Base-by-base conservation (phyloP, 2,329 filamentous ascomycete genomes). In the Fusarium scirpi region DNA sequence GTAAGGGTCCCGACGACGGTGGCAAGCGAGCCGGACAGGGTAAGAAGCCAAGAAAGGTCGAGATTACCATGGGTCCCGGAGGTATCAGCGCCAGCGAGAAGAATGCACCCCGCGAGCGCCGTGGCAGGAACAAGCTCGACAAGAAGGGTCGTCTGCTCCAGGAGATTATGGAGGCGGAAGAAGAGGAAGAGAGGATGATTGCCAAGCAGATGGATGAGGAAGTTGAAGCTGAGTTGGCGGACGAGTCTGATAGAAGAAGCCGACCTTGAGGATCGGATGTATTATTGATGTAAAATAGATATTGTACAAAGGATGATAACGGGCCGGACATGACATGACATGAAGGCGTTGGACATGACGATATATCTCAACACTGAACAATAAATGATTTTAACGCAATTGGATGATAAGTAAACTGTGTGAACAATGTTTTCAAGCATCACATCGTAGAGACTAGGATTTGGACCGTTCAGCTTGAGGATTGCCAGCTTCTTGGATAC, bases 1-100 rank as follows among this genome's bases (percentile, higher is more conserved):
- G 92, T 55, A 79, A 77, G 67, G 81, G 80, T 34, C 75, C 78
- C 0, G 80, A 84, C 29, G 85, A 86, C 41, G 84, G 83, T 7
- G 84, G 83, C 6, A 82, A 85, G 54, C 80, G 84, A 43, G 79
- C 83, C 11, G 79, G 74, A 5, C 68, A 78, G 55, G 80, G 78
- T 53, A 85, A 82, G 73, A 84, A 80, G 74, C 63, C 75, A 3
- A 74, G 76, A 69, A 81, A 81, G 47, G 80, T 85, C n/a, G 75
- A 77, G 48, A 74, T 79, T 25, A 58, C 67, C 7, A 77, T 78
- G 76, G 77, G 78, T 2, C 76, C 70, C 1, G 77, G 70, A n/a
- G 80, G 84, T 24, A 75, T 82, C 41, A 80, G 78, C 12, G 79
- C 82, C 5, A 75, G 70, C 15, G 82, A 83, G 76, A 81, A 77